These are phyloP conservation scores for Coffea eugenioides DNA, from an alignment of 257 asterid genomes.

Conservation along the genomic window DNA sequence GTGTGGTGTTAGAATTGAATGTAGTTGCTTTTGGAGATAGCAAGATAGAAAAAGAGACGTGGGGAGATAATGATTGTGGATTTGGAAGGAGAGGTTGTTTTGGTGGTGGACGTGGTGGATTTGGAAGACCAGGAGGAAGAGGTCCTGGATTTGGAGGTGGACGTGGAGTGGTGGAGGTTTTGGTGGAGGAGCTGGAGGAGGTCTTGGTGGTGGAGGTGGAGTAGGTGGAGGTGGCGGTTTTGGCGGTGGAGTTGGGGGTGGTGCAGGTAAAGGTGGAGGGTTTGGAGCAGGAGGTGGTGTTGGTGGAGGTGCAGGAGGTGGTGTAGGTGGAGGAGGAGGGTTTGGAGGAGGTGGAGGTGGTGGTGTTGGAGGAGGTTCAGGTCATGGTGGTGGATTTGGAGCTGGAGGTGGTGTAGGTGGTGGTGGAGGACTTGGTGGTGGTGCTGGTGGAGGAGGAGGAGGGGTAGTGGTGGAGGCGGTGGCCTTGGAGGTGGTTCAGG, in stretches of 20 bases:
- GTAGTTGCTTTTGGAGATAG: neutral
- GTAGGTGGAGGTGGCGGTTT: conserved; percentile 16
- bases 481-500: conserved; percentile 13
- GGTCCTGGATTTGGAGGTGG: conserved; percentile 14
- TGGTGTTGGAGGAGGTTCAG: conserved; percentile 25
- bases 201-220: conserved; percentile 25
- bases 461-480: conserved; percentile 17
- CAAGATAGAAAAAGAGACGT: conserved; percentile 9
- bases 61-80: conserved; percentile 18
- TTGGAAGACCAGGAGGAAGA: neutral
- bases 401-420: conserved; percentile 27
- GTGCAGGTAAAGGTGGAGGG: conserved; percentile 16
- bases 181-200: conserved; percentile 12
- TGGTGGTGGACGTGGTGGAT: conserved; percentile 14
- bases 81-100: conserved; percentile 7
- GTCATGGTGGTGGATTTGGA: conserved; percentile 29
- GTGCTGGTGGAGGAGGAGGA: conserved; percentile 22
- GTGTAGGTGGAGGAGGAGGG: conserved; percentile 18
- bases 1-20: neutral
- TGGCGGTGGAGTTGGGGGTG: conserved; percentile 14
- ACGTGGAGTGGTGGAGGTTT: conserved; percentile 21
- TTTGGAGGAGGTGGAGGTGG: no score
- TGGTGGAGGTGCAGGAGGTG: conserved; percentile 20
- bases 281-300: conserved; percentile 25
- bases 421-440: conserved; percentile 18